Percentiles rank a stretch among this genome's conserved stretches.
phyloP scores from a whole-genome alignment of 2,329 filamentous ascomycete genomes.

The Thermothelomyces thermophilus region DNA sequence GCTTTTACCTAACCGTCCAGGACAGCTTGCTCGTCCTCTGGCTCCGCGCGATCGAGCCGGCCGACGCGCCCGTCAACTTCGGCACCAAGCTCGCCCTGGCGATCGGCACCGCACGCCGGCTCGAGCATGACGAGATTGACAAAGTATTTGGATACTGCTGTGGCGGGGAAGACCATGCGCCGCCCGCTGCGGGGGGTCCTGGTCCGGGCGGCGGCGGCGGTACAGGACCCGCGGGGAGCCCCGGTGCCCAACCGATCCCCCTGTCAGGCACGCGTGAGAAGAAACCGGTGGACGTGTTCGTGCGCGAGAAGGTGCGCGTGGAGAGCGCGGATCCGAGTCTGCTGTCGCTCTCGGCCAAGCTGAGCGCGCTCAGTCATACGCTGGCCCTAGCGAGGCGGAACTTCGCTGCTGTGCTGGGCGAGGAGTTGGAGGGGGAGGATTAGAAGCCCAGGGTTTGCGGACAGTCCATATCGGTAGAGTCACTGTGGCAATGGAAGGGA shows the following conservation, averaged over 20 bases:
- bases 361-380: slow-evolving; percentile 69
- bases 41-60: slow-evolving; percentile 63
- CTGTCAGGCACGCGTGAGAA: slow-evolving; percentile 12
- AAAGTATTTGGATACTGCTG: slow-evolving; percentile 60
- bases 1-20: slow-evolving; percentile 64
- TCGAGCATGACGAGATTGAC: slow-evolving; percentile 75
- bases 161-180: slow-evolving; percentile 10
- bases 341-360: slow-evolving; percentile 75
- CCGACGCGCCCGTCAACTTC: slow-evolving; percentile 52
- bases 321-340: slow-evolving; percentile 85
- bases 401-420: slow-evolving; percentile 70
- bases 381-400: slow-evolving; percentile 64
- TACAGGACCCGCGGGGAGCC: neutral
- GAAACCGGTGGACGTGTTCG: slow-evolving; percentile 64
- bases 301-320: slow-evolving; percentile 82
- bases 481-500: too few species aligned
- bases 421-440: slow-evolving; percentile 27
- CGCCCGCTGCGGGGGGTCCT: neutral
- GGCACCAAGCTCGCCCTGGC: slow-evolving; percentile 63
- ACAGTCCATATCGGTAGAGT: neutral
- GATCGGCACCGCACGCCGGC: slow-evolving; percentile 56
- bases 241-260: neutral
- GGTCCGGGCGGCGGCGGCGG: neutral
- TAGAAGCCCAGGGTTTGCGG: slow-evolving; percentile 11
- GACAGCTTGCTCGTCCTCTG: slow-evolving; percentile 65